Conservation (phyloP, 2,329 filamentous ascomycete genomes). For the Hymenoscyphus albidus region DNA sequence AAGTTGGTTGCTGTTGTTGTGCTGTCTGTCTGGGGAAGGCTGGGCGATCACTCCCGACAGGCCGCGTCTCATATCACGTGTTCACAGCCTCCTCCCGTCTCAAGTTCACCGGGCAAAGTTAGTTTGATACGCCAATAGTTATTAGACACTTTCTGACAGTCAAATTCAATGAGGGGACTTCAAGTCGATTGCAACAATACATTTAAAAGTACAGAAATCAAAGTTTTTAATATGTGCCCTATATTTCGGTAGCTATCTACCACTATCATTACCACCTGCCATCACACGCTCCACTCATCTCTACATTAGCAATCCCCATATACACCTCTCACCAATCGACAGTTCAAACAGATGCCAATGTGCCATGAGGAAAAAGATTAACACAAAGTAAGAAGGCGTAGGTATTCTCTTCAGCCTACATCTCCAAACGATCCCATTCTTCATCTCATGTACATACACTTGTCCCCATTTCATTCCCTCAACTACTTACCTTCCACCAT, state of each 20-base stretch:
- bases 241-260: slow-evolving; percentile 1
- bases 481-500: not conserved
- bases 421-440: slow-evolving; percentile 1
- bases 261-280: not conserved
- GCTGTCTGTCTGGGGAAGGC: not conserved
- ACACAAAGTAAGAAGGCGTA: not conserved
- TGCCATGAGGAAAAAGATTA: not conserved
- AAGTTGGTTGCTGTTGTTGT: slow-evolving; percentile 4
- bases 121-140: not conserved
- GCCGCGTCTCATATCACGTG: not conserved
- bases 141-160: not conserved
- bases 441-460: slow-evolving; percentile 20
- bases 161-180: not conserved
- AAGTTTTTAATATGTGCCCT: not conserved
- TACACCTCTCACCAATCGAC: not conserved
- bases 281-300: not conserved
- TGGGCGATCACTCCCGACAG: not conserved
- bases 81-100: not conserved
- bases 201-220: not conserved
- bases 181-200: not conserved
- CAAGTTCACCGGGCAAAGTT: too few relatives aligned
- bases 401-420: not conserved
- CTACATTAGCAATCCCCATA: not conserved
- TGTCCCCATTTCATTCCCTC: not conserved
- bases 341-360: not conserved